phyloP scores from a whole-genome alignment of 192 early-diverging fungal genomes.

The Rhizophagus clarus region DNA sequence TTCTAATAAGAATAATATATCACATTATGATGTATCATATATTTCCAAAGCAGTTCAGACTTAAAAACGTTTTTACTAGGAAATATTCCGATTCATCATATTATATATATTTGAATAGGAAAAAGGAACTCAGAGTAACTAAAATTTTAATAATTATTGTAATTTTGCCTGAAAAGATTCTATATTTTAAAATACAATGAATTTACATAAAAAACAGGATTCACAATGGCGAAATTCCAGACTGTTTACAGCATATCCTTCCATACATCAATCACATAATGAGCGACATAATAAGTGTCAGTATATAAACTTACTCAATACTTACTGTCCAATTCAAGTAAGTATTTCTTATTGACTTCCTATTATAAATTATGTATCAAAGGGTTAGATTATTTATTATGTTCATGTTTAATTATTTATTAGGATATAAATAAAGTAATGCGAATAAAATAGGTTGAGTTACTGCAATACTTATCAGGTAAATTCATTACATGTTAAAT shows the following conservation, averaged over 20 bases:
- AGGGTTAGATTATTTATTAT: neutral
- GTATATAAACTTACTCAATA: neutral
- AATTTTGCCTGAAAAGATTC: neutral
- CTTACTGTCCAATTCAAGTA: neutral
- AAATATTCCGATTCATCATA: neutral
- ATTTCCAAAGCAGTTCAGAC: slow-evolving; percentile 17
- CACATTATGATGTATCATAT: neutral
- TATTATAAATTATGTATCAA: too few species aligned
- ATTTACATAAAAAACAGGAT: neutral
- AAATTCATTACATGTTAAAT: neutral
- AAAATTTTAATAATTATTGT: neutral
- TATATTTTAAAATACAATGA: neutral
- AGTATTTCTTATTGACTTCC: too few species aligned
- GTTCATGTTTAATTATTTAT: neutral
- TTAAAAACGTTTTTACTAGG: slow-evolving; percentile 1
- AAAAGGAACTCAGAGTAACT: neutral
- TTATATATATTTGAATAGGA: neutral
- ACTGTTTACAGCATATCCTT: neutral
- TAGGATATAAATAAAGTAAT: neutral
- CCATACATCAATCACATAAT: neutral
- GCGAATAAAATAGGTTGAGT: neutral
- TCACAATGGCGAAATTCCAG: neutral
- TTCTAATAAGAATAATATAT: neutral
- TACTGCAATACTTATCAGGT: neutral
- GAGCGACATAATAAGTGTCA: neutral